Conservation (phyloP, 305 asterid genomes). For the Ilex paraguariensis region DNA sequence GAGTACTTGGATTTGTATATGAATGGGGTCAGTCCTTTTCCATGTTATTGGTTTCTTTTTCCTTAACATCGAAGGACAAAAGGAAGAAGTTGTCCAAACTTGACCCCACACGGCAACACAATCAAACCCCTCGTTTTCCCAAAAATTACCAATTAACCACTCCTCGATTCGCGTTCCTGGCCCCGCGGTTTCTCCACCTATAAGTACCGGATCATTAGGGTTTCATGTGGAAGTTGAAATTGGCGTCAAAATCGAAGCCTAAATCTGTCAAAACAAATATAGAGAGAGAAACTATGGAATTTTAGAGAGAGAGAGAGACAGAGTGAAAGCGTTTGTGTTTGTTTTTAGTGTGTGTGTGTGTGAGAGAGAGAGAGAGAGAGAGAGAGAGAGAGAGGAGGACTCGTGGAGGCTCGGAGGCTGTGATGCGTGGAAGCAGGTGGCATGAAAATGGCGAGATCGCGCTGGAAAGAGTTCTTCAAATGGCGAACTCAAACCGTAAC, state of each 20-base stretch:
- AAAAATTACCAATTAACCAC: background rate
- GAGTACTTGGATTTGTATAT: too few relatives aligned
- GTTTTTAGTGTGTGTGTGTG: too few relatives aligned
- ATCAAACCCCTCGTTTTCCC: background rate
- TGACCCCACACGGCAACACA: background rate
- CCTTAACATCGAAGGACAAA: too few relatives aligned
- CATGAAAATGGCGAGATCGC: conserved; percentile 43
- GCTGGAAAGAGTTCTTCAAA: conserved; percentile 15
- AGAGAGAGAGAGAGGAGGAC: conserved; percentile 11
- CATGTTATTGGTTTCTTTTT: too few relatives aligned
- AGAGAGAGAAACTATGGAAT: background rate
- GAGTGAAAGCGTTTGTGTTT: background rate
- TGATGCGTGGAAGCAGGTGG: conserved; percentile 54
- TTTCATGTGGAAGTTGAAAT: too few relatives aligned
- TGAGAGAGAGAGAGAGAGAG: conserved; percentile 1
- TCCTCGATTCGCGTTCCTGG: background rate
- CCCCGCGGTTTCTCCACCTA: too few relatives aligned
- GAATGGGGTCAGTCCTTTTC: too few relatives aligned
- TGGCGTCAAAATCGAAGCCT: too few relatives aligned
- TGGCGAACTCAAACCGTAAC: background rate
- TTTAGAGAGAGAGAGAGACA: background rate
- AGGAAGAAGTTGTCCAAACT: too few relatives aligned
- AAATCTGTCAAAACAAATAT: too few relatives aligned
- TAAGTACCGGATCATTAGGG: too few relatives aligned
- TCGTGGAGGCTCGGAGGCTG: conserved; percentile 41